phyloP scores from a whole-genome alignment of 306 rosid species.

The Cicer pinnatifidum region DNA sequence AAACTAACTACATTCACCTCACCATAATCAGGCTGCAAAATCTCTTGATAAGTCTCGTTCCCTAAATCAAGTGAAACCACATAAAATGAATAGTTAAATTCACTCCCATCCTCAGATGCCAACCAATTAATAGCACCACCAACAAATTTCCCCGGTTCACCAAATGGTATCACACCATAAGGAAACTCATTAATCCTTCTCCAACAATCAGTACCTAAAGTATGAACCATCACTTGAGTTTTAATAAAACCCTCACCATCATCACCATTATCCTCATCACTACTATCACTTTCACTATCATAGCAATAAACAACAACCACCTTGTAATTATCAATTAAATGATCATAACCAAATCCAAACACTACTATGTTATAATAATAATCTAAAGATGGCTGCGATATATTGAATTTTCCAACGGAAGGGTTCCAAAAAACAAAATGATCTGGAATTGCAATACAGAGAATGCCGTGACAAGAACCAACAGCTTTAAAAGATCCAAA shows the following conservation, averaged over 20 bases:
- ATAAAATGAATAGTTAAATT: background rate
- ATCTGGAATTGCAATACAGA: background rate
- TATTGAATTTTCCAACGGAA: background rate
- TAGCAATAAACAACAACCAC: background rate
- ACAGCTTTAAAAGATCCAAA: background rate
- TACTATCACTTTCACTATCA: background rate
- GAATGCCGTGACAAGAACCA: background rate
- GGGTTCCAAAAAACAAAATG: background rate
- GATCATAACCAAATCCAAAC: background rate
- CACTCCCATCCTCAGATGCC: background rate
- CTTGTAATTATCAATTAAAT: too few species aligned
- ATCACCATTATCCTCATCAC: too few species aligned
- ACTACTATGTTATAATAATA: background rate
- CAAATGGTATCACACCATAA: background rate
- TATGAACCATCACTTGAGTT: conserved; percentile 23
- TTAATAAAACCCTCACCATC: background rate
- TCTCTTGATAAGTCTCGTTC: conserved; percentile 38
- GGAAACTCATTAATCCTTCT: conserved; percentile 33
- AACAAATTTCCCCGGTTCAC: conserved; percentile 36
- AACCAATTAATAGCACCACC: conserved; percentile 47
- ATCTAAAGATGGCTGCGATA: background rate
- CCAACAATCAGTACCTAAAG: conserved; percentile 37
- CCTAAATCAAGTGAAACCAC: conserved; percentile 49
- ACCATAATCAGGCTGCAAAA: conserved; percentile 45
- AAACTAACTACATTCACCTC: background rate